Conservation (phyloP, 192 early-diverging fungal genomes). For the Backusella tuberculispora region DNA sequence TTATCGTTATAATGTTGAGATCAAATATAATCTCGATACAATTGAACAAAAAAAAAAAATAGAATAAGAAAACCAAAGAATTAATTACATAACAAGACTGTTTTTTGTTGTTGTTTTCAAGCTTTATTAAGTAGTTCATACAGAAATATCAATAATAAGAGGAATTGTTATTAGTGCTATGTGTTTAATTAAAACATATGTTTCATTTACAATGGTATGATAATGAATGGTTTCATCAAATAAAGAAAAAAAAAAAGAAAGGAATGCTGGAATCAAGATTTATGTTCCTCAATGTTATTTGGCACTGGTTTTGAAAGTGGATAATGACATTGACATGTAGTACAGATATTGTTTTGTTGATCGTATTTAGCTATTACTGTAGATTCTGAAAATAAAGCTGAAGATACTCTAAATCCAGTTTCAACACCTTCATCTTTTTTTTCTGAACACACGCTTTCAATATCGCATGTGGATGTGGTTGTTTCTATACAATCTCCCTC, state of each 20-base stretch:
- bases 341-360: background rate
- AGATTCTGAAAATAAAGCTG: slow-evolving; percentile 12
- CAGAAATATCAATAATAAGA: no score
- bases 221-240: background rate
- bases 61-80: background rate
- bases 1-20: background rate
- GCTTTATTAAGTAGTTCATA: no score
- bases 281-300: background rate
- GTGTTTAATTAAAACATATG: no score
- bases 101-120: no score
- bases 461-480: background rate
- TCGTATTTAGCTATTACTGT: slow-evolving; percentile 1
- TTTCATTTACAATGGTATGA: background rate
- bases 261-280: background rate
- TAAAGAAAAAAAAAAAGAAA: background rate
- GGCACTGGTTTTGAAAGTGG: background rate
- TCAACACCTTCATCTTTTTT: background rate
- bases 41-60: background rate
- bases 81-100: background rate
- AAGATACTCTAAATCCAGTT: background rate
- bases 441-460: background rate
- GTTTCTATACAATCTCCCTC: background rate
- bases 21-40: background rate
- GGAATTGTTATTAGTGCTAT: no score
- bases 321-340: background rate